Evolutionary conservation across 129 eudicot genomes (phyloP), one percentile per base, ranked within the genome.

Genomic region (Gnaphalium uliginosum): DNA sequence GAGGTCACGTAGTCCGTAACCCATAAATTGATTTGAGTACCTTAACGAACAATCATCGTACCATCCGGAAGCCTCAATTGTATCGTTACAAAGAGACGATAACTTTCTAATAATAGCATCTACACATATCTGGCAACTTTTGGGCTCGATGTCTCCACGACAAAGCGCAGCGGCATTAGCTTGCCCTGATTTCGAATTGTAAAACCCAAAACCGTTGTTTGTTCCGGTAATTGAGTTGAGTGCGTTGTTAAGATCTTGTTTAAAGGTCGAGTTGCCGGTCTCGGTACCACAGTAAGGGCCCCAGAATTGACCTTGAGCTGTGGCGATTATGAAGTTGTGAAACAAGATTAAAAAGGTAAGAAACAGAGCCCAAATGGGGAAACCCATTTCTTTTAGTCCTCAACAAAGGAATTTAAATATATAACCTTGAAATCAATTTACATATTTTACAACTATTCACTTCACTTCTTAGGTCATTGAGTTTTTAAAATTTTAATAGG

Each of bases 91-190:
- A 21, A 46, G 53, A 61, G 51, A 62, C 35, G 68, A 1, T 70
- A 74, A 57, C 81, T 74, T 11, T n/a, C n/a, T n/a, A n/a, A n/a
- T n/a, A n/a, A n/a, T n/a, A n/a, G 78, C 77, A 1, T 69, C 76
- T 1, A 86, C 61, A 35, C 91, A 87, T 43, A 24, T 32, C 9
- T 77, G 67, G 30, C 92, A 84, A 4, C 1, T 15, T 3, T 76
- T 76, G 0, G 66, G 76, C 32, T 60, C 35, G 18, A 76, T 64
- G 70, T 87, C 92, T 25, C 83, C 87, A 41, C 85, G 72, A 51
- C 87, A 86, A 33, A 82, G 78, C 5, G 62, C 82, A 0, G 79
- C 23, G 17, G 68, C 90, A 22, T 58, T 53, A 26, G 69, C 87
- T 13, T 56, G 53, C 32, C 86, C 82, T 0, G 65, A 59, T 6